Evolutionary conservation across 2,329 filamentous ascomycete genomes (phyloP), one percentile per base, ranked within the genome.

Genomic region (Saccharata proteae): DNA sequence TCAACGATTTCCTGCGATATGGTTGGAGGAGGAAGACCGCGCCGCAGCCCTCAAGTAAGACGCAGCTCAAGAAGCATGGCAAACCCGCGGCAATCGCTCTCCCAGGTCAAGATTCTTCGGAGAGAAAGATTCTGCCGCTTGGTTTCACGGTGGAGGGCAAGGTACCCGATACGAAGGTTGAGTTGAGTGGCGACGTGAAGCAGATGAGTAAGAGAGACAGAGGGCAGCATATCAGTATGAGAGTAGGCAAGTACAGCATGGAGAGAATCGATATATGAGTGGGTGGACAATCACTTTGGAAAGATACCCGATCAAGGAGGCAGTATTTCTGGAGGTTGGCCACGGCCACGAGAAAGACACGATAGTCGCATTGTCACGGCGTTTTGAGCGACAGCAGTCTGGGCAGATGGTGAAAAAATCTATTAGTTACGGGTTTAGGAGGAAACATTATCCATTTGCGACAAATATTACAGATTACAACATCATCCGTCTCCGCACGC

Each of bases 171-270:
- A 53, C 43, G 38, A 54, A 82, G 68, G 60, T 80, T 42, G 62
- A 76, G 43, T 64, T 69, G 27, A 75, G 74, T 34, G 82, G 83
- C 12, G 79, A 84, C 59, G 62, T 83, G 23, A 66, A 76, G 39
- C 62, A 70, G 51, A 71, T 82, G 43, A 84, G 67, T 44, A 65
- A 62, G 43, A 67, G 84, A 54, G 80, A 93, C 59, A 75, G 77
- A 36, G 82, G 80, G 12, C 74, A 80, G 55, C 58, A 92, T 52
- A 73, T 80, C 48, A 83, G 80, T 49, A 80, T 81, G 59, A 77
- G 77, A 51, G 78, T 86, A 39, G 80, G 80, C 34, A 74, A 77
- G 42, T 93, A 94, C 59, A 83, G 80, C 27, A 68, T 88, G 42
- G 84, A 93, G 60, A 73, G 74, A 56, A 75, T 93, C 35, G 43